Evolutionary conservation across 345 rosid genomes (phyloP).

Genomic region (Linum trigynum): DNA sequence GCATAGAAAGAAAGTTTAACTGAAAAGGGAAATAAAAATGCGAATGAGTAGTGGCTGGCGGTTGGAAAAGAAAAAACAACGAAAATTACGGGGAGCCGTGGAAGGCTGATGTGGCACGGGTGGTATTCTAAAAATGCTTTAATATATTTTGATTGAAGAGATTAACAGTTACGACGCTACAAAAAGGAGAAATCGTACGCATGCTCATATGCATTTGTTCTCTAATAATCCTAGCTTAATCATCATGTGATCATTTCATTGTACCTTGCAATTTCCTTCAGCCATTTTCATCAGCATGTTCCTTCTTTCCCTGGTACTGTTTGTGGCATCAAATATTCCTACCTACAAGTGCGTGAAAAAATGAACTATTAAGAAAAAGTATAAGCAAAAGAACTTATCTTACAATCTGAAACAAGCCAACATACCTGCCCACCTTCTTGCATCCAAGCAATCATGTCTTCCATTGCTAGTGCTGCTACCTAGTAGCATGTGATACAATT

Average conservation of each 20-base stretch:
- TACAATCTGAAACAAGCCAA: conserved; percentile 12
- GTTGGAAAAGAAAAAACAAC: background rate
- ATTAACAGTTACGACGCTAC: no score
- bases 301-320: conserved; percentile 74
- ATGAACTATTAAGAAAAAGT: conserved; percentile 16
- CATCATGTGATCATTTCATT: background rate
- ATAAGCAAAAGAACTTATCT: conserved; percentile 1
- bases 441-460: conserved; percentile 99
- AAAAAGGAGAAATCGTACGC: background rate
- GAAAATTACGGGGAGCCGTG: no score
- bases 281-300: conserved; percentile 99
- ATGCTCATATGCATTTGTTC: background rate
- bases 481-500: conserved; percentile 72
- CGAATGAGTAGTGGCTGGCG: no score
- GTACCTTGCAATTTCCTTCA: conserved; percentile 99
- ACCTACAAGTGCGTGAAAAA: conserved; percentile 44
- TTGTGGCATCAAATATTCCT: conserved; percentile 98
- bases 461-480: conserved; percentile 99
- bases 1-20: no score
- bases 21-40: no score
- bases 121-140: no score
- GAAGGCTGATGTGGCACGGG: no score
- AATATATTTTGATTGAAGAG: no score
- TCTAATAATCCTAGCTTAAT: background rate
- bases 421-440: conserved; percentile 98